Conservation (phyloP, 805 yeast genomes). For the Blastobotrys robertii region DNA sequence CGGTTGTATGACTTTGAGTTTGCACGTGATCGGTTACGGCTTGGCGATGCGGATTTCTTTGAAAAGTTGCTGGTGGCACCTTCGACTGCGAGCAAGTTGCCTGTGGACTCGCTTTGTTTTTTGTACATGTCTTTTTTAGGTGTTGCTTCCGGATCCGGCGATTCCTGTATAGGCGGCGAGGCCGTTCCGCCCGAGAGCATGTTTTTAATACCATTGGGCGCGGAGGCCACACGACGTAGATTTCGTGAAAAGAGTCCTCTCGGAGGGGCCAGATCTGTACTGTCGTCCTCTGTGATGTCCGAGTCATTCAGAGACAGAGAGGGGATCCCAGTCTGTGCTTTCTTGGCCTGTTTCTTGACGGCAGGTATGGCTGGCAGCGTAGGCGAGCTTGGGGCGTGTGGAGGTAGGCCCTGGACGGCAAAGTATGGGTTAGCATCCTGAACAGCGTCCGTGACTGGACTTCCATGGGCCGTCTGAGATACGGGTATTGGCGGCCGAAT, state of each 20-base stretch:
- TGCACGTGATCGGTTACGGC: constrained; percentile 21
- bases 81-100: not conserved
- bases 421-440: constrained; percentile 39
- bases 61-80: constrained; percentile 10
- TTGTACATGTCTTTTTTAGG: not conserved
- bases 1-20: constrained; percentile 44
- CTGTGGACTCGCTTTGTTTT: constrained; percentile 7
- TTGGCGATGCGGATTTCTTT: constrained; percentile 1
- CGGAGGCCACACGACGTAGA: constrained; percentile 73
- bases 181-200: constrained; percentile 8
- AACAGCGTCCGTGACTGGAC: constrained; percentile 10
- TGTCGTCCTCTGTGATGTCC: constrained; percentile 7
- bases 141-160: not conserved
- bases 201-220: constrained; percentile 52
- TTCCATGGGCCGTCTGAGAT: constrained; percentile 24
- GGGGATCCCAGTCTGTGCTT: too few relatives aligned
- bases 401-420: constrained; percentile 50
- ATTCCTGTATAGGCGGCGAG: too few relatives aligned
- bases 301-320: not conserved
- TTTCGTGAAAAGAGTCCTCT: constrained; percentile 19
- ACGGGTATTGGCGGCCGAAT: constrained; percentile 2
- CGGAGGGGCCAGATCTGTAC: constrained; percentile 19
- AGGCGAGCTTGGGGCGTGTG: constrained; percentile 30
- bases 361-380: not conserved
- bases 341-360: too few relatives aligned